These are phyloP conservation scores for Urtica urens DNA, from an alignment of 306 rosid species.

Conservation along the genomic window DNA sequence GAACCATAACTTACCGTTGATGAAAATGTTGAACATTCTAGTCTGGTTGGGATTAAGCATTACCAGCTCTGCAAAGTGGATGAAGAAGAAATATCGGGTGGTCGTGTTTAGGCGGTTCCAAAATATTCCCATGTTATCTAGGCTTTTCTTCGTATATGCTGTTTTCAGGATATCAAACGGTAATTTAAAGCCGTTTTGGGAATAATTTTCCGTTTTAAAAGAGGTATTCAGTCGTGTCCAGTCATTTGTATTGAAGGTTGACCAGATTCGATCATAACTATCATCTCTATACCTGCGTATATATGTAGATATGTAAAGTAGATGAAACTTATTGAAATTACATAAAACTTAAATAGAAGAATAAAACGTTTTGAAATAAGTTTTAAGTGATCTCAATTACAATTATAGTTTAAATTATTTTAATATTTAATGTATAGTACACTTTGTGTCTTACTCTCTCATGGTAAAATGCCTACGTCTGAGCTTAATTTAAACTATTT, in stretches of 20 bases:
- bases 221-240: neutral
- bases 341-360: too few relatives aligned
- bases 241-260: constrained; percentile 4
- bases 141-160: neutral
- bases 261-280: constrained; percentile 34
- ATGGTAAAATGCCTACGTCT: too few relatives aligned
- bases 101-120: constrained; percentile 8
- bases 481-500: too few relatives aligned
- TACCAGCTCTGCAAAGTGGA: constrained; percentile 41
- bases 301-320: neutral
- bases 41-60: constrained; percentile 18
- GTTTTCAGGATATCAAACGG: neutral
- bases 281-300: constrained; percentile 27
- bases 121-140: constrained; percentile 7
- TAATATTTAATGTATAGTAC: too few relatives aligned
- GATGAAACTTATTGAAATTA: too few relatives aligned
- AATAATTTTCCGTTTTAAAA: neutral
- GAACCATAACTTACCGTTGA: constrained; percentile 18
- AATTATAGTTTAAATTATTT: too few relatives aligned
- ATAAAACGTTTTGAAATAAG: too few relatives aligned
- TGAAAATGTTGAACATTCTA: constrained; percentile 21
- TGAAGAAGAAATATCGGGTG: constrained; percentile 16
- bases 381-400: too few relatives aligned
- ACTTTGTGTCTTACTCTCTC: too few relatives aligned
- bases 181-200: neutral